Percentiles rank a stretch among this genome's conserved stretches.
These are phyloP conservation scores for Tylopilus intermedius DNA, from an alignment of 768 basidiomycete species.

Conservation along the genomic window DNA sequence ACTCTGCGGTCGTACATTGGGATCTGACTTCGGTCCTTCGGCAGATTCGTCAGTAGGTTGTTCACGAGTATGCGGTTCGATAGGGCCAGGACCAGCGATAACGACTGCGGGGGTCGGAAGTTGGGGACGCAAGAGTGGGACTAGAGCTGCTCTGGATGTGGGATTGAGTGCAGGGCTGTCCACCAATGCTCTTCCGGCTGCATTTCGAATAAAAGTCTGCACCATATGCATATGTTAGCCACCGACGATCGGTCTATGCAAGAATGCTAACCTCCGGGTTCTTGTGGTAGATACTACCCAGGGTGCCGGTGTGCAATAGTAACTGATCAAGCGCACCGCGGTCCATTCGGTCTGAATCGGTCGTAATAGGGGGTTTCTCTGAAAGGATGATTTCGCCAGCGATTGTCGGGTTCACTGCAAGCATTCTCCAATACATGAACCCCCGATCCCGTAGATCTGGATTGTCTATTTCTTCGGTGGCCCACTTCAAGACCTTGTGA, in stretches of 20 bases:
- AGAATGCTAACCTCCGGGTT: slow-evolving; percentile 71
- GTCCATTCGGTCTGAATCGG: slow-evolving; percentile 96
- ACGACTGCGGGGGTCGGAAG: slow-evolving; percentile 42
- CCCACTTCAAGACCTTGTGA: slow-evolving; percentile 93
- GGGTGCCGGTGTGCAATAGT: slow-evolving; percentile 85
- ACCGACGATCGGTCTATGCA: background rate
- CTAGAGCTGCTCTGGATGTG: slow-evolving; percentile 67
- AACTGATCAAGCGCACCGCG: slow-evolving; percentile 93
- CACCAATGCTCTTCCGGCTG: slow-evolving; percentile 71
- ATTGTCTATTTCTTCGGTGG: slow-evolving; percentile 96
- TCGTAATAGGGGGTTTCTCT: slow-evolving; percentile 95
- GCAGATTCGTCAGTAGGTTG: slow-evolving; percentile 24
- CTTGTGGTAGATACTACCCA: slow-evolving; percentile 97
- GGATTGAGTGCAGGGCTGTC: slow-evolving; percentile 90
- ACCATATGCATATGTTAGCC: slow-evolving; percentile 9
- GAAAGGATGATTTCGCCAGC: slow-evolving; percentile 88
- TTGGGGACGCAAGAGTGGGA: slow-evolving; percentile 52
- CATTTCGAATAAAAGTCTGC: slow-evolving; percentile 90
- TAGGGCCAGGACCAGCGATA: slow-evolving; percentile 53
- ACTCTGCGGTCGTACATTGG: slow-evolving; percentile 27
- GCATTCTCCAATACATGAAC: slow-evolving; percentile 99
- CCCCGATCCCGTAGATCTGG: slow-evolving; percentile 96
- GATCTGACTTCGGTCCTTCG: slow-evolving; percentile 29
- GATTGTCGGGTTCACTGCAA: slow-evolving; percentile 85
- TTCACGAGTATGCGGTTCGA: slow-evolving; percentile 26